Conservation (phyloP, 148 eudicot species). For the Amaranthus cruentus region DNA sequence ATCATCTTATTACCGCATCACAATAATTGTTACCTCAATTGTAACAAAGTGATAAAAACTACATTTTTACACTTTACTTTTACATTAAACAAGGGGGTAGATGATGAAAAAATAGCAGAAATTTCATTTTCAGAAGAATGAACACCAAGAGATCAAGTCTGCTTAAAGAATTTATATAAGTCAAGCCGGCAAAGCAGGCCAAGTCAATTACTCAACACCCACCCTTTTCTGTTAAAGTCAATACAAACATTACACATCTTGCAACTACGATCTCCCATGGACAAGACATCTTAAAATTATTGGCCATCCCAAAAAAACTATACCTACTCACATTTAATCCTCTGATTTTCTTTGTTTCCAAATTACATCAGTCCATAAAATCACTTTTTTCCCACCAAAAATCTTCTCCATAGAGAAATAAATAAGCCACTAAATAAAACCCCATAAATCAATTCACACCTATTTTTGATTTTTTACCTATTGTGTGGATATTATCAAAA, state of each 20-base stretch:
- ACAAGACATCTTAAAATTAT: background rate
- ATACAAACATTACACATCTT: slow-evolving; percentile 11
- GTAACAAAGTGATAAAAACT: too few species aligned
- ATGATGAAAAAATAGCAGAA: background rate
- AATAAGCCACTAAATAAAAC: background rate
- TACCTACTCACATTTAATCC: slow-evolving; percentile 12
- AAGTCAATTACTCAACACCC: slow-evolving; percentile 21
- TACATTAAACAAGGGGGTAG: background rate
- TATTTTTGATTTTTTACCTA: slow-evolving; percentile 3
- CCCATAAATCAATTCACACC: slow-evolving; percentile 25
- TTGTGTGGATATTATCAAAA: slow-evolving; percentile 5
- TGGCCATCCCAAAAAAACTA: background rate
- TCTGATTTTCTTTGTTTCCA: slow-evolving; percentile 19
- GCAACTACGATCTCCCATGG: slow-evolving; percentile 13
- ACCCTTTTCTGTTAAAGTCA: slow-evolving; percentile 20
- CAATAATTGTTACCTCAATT: too few species aligned
- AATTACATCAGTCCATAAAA: slow-evolving; percentile 4
- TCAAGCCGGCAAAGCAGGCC: slow-evolving; percentile 30
- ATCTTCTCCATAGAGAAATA: background rate
- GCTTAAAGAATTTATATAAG: slow-evolving; percentile 3
- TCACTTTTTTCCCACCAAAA: slow-evolving; percentile 14
- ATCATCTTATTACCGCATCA: too few species aligned
- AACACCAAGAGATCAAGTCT: slow-evolving; percentile 19
- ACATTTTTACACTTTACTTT: too few species aligned
- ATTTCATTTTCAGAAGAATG: slow-evolving; percentile 17